phyloP scores from a whole-genome alignment of 2,329 filamentous ascomycete species.

The Tothia fuscella region DNA sequence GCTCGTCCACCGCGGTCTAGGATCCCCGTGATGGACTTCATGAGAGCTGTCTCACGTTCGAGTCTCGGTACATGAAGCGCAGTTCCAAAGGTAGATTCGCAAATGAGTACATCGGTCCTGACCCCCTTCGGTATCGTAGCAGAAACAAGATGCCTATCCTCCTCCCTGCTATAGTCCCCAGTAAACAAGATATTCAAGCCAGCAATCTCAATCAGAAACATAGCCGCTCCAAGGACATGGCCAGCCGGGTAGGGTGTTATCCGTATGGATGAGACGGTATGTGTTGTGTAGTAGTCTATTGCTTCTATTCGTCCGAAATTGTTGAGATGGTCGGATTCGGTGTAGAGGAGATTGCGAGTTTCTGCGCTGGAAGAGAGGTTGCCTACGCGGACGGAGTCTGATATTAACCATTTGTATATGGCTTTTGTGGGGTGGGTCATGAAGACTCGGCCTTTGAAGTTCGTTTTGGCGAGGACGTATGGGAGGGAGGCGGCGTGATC shows the following conservation, averaged over 20 bases:
- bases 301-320: slow-evolving; percentile 93
- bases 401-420: slow-evolving; percentile 99
- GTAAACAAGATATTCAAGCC: slow-evolving; percentile 96
- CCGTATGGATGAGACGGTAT: slow-evolving; percentile 90
- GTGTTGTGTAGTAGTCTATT: slow-evolving; percentile 96
- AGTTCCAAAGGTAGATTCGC: slow-evolving; percentile 93
- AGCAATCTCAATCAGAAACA: slow-evolving; percentile 96
- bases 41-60: slow-evolving; percentile 83
- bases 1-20: slow-evolving; percentile 86
- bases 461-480: slow-evolving; percentile 94
- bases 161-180: slow-evolving; percentile 91
- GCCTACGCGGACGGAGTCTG: slow-evolving; percentile 86
- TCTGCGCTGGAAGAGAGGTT: slow-evolving; percentile 53
- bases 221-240: slow-evolving; percentile 94
- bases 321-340: slow-evolving; percentile 85
- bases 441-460: slow-evolving; percentile 91
- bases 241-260: slow-evolving; percentile 96
- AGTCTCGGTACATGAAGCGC: slow-evolving; percentile 83
- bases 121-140: slow-evolving; percentile 79
- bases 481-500: slow-evolving; percentile 98
- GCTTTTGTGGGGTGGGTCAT: slow-evolving; percentile 99
- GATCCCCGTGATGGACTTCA: slow-evolving; percentile 89
- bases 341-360: slow-evolving; percentile 63
- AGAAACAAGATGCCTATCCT: slow-evolving; percentile 89
- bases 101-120: slow-evolving; percentile 93